Evolutionary conservation across 2,329 filamentous ascomycete species (phyloP).

Genomic region (Fusarium newnesense): DNA sequence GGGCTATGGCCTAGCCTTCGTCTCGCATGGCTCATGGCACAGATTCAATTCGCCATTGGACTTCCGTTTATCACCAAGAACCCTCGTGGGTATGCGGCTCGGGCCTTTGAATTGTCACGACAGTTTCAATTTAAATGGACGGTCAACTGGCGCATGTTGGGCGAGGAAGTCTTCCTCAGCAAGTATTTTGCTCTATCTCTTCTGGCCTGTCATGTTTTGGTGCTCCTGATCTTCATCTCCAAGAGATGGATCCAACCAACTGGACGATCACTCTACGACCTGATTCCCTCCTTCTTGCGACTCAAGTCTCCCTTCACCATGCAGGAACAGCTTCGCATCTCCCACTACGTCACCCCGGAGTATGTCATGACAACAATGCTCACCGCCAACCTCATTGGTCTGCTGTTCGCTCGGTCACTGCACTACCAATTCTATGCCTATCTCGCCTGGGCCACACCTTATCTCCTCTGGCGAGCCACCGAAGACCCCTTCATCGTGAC

Average conservation of each 20-base stretch:
- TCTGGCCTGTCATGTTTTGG: slow-evolving; percentile 70
- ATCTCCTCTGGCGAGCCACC: slow-evolving; percentile 83
- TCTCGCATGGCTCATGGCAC: slow-evolving; percentile 76
- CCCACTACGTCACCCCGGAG: slow-evolving; percentile 70
- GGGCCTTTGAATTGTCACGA: slow-evolving; percentile 90
- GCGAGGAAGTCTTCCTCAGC: slow-evolving; percentile 80
- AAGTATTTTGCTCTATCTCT: slow-evolving; percentile 74
- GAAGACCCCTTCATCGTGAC: slow-evolving; percentile 75
- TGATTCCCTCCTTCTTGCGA: slow-evolving; percentile 59
- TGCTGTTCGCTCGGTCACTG: slow-evolving; percentile 86
- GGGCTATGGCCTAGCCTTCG: slow-evolving; percentile 74
- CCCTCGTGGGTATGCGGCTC: slow-evolving; percentile 75
- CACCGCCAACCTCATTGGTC: slow-evolving; percentile 79
- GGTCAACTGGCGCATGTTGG: slow-evolving; percentile 97
- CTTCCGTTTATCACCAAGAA: slow-evolving; percentile 76
- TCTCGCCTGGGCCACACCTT: slow-evolving; percentile 88
- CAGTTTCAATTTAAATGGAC: slow-evolving; percentile 98
- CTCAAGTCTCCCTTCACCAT: slow-evolving; percentile 57
- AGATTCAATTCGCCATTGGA: slow-evolving; percentile 77
- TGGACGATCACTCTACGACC: slow-evolving; percentile 64
- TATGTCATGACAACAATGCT: slow-evolving; percentile 83
- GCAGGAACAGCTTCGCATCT: slow-evolving; percentile 66
- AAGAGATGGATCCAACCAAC: slow-evolving; percentile 79
- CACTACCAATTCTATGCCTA: slow-evolving; percentile 98
- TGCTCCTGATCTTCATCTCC: slow-evolving; percentile 74